Percentiles rank a stretch among this genome's conserved stretches.
Conservation (phyloP, 83 land plant species). For the Picea abies region DNA sequence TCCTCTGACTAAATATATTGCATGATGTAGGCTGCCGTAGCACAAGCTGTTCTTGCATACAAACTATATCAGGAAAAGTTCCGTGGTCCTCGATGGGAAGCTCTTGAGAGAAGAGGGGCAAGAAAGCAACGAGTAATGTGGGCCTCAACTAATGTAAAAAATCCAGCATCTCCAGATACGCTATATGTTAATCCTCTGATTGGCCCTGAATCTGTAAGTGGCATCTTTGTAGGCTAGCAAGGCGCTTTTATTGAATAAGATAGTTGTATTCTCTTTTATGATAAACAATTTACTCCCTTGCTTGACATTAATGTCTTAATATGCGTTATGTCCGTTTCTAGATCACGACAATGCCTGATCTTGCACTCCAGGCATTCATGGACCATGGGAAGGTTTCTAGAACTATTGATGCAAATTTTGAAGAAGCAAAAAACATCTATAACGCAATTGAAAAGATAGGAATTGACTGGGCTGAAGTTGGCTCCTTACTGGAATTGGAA, state of each 20-base stretch:
- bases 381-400: constrained; percentile 91
- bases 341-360: constrained; percentile 99
- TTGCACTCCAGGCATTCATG: constrained; percentile 87
- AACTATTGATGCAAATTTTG: constrained; percentile 79
- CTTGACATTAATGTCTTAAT: constrained; percentile 1
- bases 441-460: constrained; percentile 81
- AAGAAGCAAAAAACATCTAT: constrained; percentile 83
- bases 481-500: constrained; percentile 79
- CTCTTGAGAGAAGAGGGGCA: too few species aligned
- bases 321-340: constrained; percentile 16
- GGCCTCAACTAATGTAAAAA: too few species aligned
- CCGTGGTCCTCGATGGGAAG: constrained; percentile 57
- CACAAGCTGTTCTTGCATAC: constrained; percentile 93
- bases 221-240: neutral
- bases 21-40: constrained; percentile 81
- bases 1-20: neutral
- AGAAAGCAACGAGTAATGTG: too few species aligned
- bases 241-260: neutral
- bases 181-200: too few species aligned
- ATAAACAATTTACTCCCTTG: neutral
- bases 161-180: too few species aligned
- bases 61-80: constrained; percentile 95
- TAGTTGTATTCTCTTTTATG: neutral
- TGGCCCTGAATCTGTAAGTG: constrained; percentile 85
- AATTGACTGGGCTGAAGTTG: constrained; percentile 84